Conservation (phyloP, 495 filamentous ascomycete species). For the Immersiella caudata region DNA sequence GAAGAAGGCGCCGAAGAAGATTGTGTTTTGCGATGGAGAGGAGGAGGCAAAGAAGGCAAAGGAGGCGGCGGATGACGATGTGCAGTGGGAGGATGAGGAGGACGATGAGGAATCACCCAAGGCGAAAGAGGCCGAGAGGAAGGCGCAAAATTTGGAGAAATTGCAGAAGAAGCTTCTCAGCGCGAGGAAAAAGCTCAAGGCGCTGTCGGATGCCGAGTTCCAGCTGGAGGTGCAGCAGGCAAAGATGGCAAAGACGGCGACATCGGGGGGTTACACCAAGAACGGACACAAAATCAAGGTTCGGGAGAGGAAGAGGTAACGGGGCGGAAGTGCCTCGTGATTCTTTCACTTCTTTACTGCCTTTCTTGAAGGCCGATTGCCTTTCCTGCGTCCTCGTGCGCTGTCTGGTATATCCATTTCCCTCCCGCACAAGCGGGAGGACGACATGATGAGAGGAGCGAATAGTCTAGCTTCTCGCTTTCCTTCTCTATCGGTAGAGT, state of each 20-base stretch:
- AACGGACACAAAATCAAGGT: constrained; percentile 81
- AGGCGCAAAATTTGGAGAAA: constrained; percentile 47
- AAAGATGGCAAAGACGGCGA: constrained; percentile 70
- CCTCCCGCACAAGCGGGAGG: constrained; percentile 10
- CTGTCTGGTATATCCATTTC: constrained; percentile 17
- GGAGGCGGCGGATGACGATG: constrained; percentile 51
- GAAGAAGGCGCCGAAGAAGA: constrained; percentile 42
- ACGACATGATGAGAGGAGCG: constrained; percentile 16
- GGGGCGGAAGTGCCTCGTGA: constrained; percentile 6
- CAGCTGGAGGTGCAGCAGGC: constrained; percentile 69
- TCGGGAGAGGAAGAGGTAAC: constrained; percentile 75
- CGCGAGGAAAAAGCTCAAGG: constrained; percentile 68
- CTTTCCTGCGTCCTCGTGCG: constrained; percentile 11
- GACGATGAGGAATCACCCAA: constrained; percentile 31
- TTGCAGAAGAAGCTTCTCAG: constrained; percentile 57
- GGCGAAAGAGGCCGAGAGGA: constrained; percentile 52
- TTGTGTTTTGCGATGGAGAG: constrained; percentile 46
- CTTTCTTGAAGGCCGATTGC: constrained; percentile 19
- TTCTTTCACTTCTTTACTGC: neutral
- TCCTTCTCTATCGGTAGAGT: neutral
- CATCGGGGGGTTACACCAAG: constrained; percentile 77
- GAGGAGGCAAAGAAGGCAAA: constrained; percentile 38
- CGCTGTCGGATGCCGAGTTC: constrained; percentile 71
- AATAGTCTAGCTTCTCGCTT: constrained; percentile 27
- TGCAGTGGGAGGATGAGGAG: constrained; percentile 13